phyloP scores from a whole-genome alignment of 805 yeast species.

The Metschnikowia sp. region DNA sequence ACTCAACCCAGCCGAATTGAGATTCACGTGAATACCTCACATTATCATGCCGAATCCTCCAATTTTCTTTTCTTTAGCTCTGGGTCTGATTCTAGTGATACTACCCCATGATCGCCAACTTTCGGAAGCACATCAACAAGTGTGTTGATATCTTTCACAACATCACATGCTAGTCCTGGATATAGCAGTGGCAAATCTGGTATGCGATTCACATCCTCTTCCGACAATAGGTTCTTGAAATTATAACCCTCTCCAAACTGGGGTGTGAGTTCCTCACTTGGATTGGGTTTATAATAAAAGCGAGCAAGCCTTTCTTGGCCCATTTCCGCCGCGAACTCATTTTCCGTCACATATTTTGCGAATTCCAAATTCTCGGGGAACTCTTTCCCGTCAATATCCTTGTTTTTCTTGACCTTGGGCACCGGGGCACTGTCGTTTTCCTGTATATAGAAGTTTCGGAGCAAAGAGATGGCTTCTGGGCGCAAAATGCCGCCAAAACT shows the following conservation, averaged over 20 bases:
- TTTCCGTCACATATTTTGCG: constrained; percentile 46
- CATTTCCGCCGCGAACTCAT: constrained; percentile 50
- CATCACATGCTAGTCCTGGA: not conserved
- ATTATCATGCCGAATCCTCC: not conserved
- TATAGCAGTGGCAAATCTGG: constrained; percentile 8
- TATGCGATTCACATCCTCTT: not conserved
- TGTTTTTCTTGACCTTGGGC: constrained; percentile 70
- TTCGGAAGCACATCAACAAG: constrained; percentile 9
- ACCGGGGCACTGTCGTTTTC: constrained; percentile 85
- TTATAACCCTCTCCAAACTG: constrained; percentile 3
- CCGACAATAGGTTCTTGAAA: constrained; percentile 3
- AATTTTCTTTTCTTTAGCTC: constrained; percentile 11
- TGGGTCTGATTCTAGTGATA: constrained; percentile 1
- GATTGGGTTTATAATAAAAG: constrained; percentile 8
- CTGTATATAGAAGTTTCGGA: constrained; percentile 79
- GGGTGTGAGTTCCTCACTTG: constrained; percentile 13
- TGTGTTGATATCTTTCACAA: constrained; percentile 3
- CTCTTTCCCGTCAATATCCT: constrained; percentile 51
- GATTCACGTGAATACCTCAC: not conserved
- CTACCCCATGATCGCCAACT: constrained; percentile 3
- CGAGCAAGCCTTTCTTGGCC: constrained; percentile 34
- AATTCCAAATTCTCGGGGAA: constrained; percentile 61
- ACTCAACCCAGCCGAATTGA: no score
- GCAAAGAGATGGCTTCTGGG: constrained; percentile 76
- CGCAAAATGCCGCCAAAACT: constrained; percentile 77